Conservation (phyloP, 1,284 basidiomycete genomes). For the Apiotrichum porosum region DNA sequence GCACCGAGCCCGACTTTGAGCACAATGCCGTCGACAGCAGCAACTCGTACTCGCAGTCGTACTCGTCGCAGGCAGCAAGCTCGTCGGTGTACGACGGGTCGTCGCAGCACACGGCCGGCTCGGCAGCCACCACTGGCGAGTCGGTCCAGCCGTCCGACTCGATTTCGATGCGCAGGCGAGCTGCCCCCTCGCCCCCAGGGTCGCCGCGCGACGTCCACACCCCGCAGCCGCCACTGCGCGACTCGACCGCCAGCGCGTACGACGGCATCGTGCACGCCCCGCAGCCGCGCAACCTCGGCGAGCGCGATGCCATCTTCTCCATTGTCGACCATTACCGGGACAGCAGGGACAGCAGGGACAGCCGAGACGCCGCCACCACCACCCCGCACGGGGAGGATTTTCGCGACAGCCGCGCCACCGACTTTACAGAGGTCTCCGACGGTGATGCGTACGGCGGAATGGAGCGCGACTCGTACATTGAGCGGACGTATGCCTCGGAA, state of each 20-base stretch:
- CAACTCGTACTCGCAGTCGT: background rate
- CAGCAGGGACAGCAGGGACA: too few relatives aligned
- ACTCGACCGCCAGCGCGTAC: conserved; percentile 4
- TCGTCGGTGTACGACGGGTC: background rate
- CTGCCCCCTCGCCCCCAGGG: conserved; percentile 1
- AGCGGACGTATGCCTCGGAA: conserved; percentile 14
- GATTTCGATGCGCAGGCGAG: conserved; percentile 4
- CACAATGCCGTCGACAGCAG: background rate
- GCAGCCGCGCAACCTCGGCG: conserved; percentile 5
- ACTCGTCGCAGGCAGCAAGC: background rate
- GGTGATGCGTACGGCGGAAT: conserved; percentile 9
- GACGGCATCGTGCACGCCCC: conserved; percentile 11
- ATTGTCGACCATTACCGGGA: conserved; percentile 18
- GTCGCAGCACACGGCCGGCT: background rate
- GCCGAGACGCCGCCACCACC: too few relatives aligned
- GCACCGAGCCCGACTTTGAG: background rate
- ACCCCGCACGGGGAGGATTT: background rate
- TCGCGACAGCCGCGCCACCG: background rate
- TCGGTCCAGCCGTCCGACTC: conserved; percentile 13
- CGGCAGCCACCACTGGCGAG: conserved; percentile 1
- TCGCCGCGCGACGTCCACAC: background rate
- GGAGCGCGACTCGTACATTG: conserved; percentile 9
- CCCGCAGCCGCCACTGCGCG: background rate
- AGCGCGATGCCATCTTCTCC: conserved; percentile 16
- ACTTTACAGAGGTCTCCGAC: conserved; percentile 9